Base-by-base conservation (phyloP, 768 basidiomycete species). In the Russula virescens region DNA sequence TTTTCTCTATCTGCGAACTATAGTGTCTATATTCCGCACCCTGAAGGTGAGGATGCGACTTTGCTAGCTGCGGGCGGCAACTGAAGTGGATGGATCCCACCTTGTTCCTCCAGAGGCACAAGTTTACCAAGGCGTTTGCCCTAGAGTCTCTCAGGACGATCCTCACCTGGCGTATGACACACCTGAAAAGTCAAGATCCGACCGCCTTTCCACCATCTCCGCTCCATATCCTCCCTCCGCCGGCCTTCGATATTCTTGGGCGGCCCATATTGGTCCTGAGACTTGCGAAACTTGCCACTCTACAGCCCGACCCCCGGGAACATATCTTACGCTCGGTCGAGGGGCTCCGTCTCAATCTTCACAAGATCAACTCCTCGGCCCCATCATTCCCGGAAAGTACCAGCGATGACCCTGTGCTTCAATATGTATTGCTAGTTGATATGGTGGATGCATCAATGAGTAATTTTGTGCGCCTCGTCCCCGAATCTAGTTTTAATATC, bases 381-480 rank as follows among this genome's bases (percentile, higher is more conserved):
- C 70, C 63, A 42, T 42, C 23, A 18, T 19, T 23, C 50, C 55
- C 65, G 55, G 69, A 66, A 55, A 70, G 58, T 55, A 31, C 50
- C 50, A 47, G 18, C 25, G 31, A 66, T 51, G 35, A 10, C 25
- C 80, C 83, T 21, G 75, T 80, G 21, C 75, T 91, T 31, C 89
- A 90, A 69, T 89, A 83, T 73, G 75, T 87, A 52, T 77, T 83
- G 46, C 69, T 91, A 46, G 73, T 90, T n/a, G 88, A 91, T 73
- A 75, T 89, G 60, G 74, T 78, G 49, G 77, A 76, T 54, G 72
- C 83, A 31, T 81, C 84, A 14, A 72, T 88, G 35, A 81, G 82
- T 68, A 80, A 74, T 62, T 72, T 80, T 65, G 89, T 91, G 73
- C 71, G 84, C 72, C 48, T 64, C 35, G 46, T 62, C 38, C n/a